phyloP scores from a whole-genome alignment of 768 basidiomycete species.

The Xerocomellus amylosporus region DNA sequence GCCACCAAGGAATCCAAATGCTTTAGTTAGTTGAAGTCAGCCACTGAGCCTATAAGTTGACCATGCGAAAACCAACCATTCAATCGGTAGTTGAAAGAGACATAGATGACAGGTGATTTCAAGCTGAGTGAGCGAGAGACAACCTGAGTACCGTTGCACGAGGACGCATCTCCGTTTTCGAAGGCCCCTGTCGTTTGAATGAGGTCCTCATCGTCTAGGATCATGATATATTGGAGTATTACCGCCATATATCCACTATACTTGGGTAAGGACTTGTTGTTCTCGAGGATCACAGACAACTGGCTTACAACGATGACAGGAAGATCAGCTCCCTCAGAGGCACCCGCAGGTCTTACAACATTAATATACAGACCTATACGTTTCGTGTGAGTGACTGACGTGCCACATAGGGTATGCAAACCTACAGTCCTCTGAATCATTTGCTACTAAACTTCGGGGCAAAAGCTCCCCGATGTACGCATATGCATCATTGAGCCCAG shows the following conservation, averaged over 20 bases:
- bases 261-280: neutral
- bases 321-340: slow-evolving; percentile 8
- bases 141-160: slow-evolving; percentile 17
- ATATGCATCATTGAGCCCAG: neutral
- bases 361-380: slow-evolving; percentile 26
- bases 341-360: slow-evolving; percentile 3
- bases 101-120: neutral
- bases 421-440: slow-evolving; percentile 19
- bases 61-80: slow-evolving; percentile 12
- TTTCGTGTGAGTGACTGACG: neutral
- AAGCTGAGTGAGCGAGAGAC: slow-evolving; percentile 16
- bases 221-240: neutral
- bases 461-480: slow-evolving; percentile 3
- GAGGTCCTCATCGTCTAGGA: neutral
- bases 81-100: neutral
- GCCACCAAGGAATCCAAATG: slow-evolving; percentile 31
- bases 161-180: neutral
- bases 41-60: neutral
- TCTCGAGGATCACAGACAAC: neutral
- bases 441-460: neutral
- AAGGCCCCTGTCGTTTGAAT: slow-evolving; percentile 10
- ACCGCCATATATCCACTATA: slow-evolving; percentile 1
- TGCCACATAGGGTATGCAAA: neutral
- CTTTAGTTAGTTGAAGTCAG: slow-evolving; percentile 1
- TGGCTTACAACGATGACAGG: slow-evolving; percentile 24